These are phyloP conservation scores for Saccharomycopsis hybrid DNA, from an alignment of 1,139 yeast species.

Conservation along the genomic window DNA sequence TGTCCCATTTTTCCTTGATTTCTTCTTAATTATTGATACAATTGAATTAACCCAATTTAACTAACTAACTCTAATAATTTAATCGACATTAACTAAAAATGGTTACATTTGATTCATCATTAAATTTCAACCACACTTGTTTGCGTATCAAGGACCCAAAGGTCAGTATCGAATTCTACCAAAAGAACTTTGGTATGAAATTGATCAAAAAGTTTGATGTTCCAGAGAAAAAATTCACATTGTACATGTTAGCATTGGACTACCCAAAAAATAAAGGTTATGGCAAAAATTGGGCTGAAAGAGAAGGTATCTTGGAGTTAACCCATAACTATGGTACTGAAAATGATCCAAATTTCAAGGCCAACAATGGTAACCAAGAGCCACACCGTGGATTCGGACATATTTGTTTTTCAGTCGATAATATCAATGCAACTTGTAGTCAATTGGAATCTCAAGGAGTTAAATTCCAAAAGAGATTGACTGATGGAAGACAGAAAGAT, in stretches of 20 bases:
- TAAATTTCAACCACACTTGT: constrained; percentile 63
- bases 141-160: constrained; percentile 80
- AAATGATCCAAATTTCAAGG: constrained; percentile 46
- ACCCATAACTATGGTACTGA: constrained; percentile 78
- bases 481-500: constrained; percentile 86
- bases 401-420: constrained; percentile 79
- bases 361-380: constrained; percentile 77
- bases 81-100: no score
- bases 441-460: constrained; percentile 54
- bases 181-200: constrained; percentile 68
- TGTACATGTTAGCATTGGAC: constrained; percentile 64
- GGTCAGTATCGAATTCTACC: constrained; percentile 65
- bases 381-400: constrained; percentile 94
- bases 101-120: constrained; percentile 26
- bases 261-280: constrained; percentile 37
- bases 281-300: constrained; percentile 49
- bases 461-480: constrained; percentile 69
- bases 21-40: no score
- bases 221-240: constrained; percentile 51
- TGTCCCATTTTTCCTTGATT: no score
- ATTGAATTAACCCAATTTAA: no score
- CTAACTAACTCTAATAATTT: no score
- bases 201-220: constrained; percentile 47
- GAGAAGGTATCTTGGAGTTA: constrained; percentile 78
- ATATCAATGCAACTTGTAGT: constrained; percentile 58